phyloP scores from a whole-genome alignment of 2,329 filamentous ascomycete species.

The Alternaria conjuncta region DNA sequence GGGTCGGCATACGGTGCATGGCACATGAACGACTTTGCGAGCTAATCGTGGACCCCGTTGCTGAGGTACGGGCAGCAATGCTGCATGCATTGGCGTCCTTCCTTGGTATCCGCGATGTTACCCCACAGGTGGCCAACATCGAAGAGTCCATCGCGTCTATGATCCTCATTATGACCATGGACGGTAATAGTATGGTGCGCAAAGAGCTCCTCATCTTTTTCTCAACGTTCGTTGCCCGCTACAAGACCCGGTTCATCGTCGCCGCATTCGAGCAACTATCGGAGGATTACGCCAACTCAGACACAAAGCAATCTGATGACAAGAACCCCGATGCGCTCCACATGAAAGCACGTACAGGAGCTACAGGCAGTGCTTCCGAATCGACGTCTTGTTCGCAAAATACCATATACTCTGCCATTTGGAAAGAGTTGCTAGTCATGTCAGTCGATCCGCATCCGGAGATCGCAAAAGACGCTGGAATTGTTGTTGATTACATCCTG shows the following conservation, averaged over 20 bases:
- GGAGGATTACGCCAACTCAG: constrained; percentile 67
- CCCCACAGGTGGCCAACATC: constrained; percentile 86
- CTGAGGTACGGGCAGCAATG: constrained; percentile 92
- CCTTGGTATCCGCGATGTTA: constrained; percentile 89
- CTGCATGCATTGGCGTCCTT: constrained; percentile 93
- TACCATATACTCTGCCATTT: constrained; percentile 90
- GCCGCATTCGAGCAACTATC: constrained; percentile 88
- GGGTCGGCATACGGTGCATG: constrained; percentile 88
- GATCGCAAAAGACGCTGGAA: constrained; percentile 81
- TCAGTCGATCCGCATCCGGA: constrained; percentile 95
- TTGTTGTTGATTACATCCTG: constrained; percentile 88
- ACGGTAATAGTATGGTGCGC: constrained; percentile 92
- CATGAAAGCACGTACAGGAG: constrained; percentile 35
- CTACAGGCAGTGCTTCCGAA: constrained; percentile 11
- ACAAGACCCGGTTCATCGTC: constrained; percentile 90
- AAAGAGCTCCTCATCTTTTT: constrained; percentile 94
- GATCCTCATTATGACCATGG: constrained; percentile 87
- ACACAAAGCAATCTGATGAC: constrained; percentile 27
- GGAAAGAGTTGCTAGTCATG: constrained; percentile 90
- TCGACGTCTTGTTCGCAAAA: constrained; percentile 67
- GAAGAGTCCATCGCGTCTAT: constrained; percentile 91
- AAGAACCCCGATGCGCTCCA: constrained; percentile 36
- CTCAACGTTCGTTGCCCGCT: constrained; percentile 87
- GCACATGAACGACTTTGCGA: constrained; percentile 82
- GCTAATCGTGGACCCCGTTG: constrained; percentile 82